Base-by-base conservation (phyloP, 495 filamentous ascomycete species). In the Stereocaulon alpinum region DNA sequence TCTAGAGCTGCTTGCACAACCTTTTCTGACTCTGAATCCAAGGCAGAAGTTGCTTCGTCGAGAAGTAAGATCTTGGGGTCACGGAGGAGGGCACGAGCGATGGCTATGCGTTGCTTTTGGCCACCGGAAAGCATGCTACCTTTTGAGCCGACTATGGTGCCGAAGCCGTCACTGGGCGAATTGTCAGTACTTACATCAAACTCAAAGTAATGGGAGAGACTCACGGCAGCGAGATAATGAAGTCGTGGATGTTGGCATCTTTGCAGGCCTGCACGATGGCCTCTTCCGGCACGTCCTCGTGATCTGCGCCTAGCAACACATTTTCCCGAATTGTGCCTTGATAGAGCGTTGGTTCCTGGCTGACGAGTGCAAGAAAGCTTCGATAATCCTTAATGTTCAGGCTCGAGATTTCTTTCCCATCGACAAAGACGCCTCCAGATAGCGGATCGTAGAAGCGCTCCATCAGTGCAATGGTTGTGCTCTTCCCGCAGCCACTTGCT, bases 221-320 rank as follows among this genome's bases (percentile, higher is more conserved):
- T 69, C 69, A 73, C 64, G 84, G 82, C 15, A 85, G 72, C 47
- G 84, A 86, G 68, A 84, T 79, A 69, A 95, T 91, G 71, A 94
- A 95, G 64, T 93, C 88, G 69, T 91, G 89, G 64, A 95, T 95
- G 65, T 95, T 95, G 44, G 90, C 90, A 67, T 91, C 86, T 60
- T 83, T 85, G 76, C 89, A 93, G 15, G 87, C 88, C 63, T 85
- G 78, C 52, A 85, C 76, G 37, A 95, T 77, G 6, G 77, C 76
- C 41, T 83, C 85, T 44, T 94, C 88, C 0, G 80, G 69, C 18
- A 87, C 79, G 49, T 86, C 78, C 10, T 84, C 79, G 5, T 73
- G 71, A 54, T 81, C 79, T 12, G 77, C 76, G 22, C 88, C 88
- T 6, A 95, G 75, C 6, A 93, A 68, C 58, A 95, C 82, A 65